Evolutionary conservation across 768 basidiomycete species (phyloP).

Genomic region (Russula emetica): DNA sequence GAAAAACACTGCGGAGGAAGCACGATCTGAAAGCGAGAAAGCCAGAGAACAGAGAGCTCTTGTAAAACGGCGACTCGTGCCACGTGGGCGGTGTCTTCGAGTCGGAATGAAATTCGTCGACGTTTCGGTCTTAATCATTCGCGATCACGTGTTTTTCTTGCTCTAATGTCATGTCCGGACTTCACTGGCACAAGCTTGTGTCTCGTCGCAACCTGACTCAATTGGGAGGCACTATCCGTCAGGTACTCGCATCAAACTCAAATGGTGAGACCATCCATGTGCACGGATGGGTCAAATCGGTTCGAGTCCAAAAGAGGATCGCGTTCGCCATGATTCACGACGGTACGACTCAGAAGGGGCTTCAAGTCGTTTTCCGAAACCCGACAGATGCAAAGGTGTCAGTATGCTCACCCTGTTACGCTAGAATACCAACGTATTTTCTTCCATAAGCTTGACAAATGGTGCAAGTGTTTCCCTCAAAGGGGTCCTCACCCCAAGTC

Average conservation of each 20-base stretch:
- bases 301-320: slow-evolving; percentile 84
- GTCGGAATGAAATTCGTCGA: background rate
- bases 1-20: no score
- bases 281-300: slow-evolving; percentile 82
- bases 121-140: background rate
- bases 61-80: background rate
- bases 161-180: background rate
- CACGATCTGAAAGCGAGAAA: background rate
- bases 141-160: slow-evolving; percentile 6
- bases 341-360: slow-evolving; percentile 62
- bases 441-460: slow-evolving; percentile 42
- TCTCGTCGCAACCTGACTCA: slow-evolving; percentile 9
- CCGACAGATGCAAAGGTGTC: slow-evolving; percentile 36
- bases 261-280: slow-evolving; percentile 36
- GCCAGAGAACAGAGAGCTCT: no score
- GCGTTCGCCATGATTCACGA: slow-evolving; percentile 81
- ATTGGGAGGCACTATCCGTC: slow-evolving; percentile 27
- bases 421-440: background rate
- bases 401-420: slow-evolving; percentile 23
- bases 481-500: slow-evolving; percentile 46
- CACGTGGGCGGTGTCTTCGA: background rate
- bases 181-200: background rate
- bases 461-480: slow-evolving; percentile 51
- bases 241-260: slow-evolving; percentile 21
- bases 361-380: slow-evolving; percentile 74